Conservation (phyloP, 2,329 filamentous ascomycete genomes). For the Xylariaceae sp. region DNA sequence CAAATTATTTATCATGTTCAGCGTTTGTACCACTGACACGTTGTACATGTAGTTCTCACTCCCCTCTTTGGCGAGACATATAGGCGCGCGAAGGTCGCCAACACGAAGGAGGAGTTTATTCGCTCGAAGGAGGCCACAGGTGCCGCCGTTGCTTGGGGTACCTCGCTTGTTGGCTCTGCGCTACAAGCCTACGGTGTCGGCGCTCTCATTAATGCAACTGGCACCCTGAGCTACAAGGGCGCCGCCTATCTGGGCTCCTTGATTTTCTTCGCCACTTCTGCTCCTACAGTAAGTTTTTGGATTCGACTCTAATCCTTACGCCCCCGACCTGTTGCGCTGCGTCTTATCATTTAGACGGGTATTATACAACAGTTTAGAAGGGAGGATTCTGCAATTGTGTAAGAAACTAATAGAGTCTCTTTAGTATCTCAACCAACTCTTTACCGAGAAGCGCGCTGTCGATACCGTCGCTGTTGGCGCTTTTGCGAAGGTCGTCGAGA, state of each 20-base stretch:
- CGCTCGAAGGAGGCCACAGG: conserved; percentile 90
- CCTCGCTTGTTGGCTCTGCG: conserved; percentile 85
- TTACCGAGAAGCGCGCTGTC: conserved; percentile 89
- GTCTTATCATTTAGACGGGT: no score
- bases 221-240: conserved; percentile 95
- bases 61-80: conserved; percentile 95
- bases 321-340: not conserved
- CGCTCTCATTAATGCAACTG: conserved; percentile 91
- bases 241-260: conserved; percentile 90
- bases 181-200: conserved; percentile 89
- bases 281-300: conserved; percentile 74
- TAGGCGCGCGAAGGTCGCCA: conserved; percentile 86
- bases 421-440: conserved; percentile 83
- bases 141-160: conserved; percentile 88
- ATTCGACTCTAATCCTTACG: not conserved
- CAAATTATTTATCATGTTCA: no score
- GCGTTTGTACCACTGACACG: no score
- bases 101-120: conserved; percentile 96
- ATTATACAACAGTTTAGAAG: no score
- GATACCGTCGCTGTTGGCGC: conserved; percentile 89
- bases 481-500: conserved; percentile 87
- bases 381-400: no score
- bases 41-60: conserved; percentile 64
- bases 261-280: conserved; percentile 90
- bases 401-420: not conserved